These are phyloP conservation scores for Aspergillus texensis DNA, from an alignment of 2,329 filamentous ascomycete species.

Conservation along the genomic window DNA sequence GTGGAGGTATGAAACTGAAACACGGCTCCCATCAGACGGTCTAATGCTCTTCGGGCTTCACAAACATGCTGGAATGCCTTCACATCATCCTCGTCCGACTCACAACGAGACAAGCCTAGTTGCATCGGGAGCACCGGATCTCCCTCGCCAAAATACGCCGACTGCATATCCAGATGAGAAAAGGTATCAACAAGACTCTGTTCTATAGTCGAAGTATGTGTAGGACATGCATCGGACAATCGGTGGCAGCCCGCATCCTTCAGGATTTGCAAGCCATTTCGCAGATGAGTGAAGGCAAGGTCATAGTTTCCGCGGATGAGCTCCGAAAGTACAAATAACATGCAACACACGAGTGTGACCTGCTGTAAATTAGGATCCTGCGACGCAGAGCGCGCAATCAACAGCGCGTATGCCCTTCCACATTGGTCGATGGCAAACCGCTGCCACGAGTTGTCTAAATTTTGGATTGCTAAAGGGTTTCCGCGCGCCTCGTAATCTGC, in stretches of 20 bases:
- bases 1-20: background rate
- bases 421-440: conserved; percentile 29
- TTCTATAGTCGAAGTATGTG: background rate
- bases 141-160: conserved; percentile 1
- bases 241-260: no score
- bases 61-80: background rate
- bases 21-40: background rate
- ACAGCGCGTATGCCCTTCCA: conserved; percentile 19
- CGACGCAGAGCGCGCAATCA: conserved; percentile 20
- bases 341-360: conserved; percentile 27
- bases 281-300: conserved; percentile 24
- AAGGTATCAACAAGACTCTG: conserved; percentile 8
- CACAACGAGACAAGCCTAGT: no score
- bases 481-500: conserved; percentile 18
- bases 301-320: conserved; percentile 26
- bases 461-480: background rate
- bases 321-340: conserved; percentile 29
- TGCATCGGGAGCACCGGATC: background rate
- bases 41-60: conserved; percentile 5
- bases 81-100: background rate
- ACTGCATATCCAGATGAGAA: conserved; percentile 9
- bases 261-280: conserved; percentile 20
- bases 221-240: background rate
- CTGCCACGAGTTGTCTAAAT: conserved; percentile 11
- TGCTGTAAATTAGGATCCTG: conserved; percentile 19